Conservation (phyloP, 2,329 filamentous ascomycete species). For the Alternaria atra region DNA sequence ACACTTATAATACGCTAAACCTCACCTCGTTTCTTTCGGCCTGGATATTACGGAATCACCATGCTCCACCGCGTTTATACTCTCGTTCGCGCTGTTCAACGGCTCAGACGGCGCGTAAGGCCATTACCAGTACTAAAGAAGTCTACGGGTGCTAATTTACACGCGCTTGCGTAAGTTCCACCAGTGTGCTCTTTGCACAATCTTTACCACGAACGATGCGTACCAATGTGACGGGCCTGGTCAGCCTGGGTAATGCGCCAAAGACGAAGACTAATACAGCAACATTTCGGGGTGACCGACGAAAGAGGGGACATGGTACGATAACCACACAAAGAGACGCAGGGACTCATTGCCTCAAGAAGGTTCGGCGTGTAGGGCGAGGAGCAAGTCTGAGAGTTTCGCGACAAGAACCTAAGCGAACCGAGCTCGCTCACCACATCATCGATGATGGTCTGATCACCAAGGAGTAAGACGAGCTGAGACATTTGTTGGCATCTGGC, state of each 20-base stretch:
- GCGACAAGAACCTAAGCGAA: conserved; percentile 4
- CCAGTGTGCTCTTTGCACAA: conserved; percentile 1
- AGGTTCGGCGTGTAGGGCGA: neutral
- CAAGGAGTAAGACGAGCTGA: conserved; percentile 5
- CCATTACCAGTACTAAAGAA: neutral
- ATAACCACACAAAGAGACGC: neutral
- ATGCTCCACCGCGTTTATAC: conserved; percentile 3
- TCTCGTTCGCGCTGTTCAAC: neutral
- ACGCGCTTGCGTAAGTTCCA: neutral
- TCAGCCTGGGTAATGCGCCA: neutral
- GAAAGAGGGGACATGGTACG: conserved; percentile 1
- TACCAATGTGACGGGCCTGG: neutral
- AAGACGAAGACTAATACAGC: neutral
- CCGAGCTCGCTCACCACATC: neutral
- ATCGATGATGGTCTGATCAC: conserved; percentile 1
- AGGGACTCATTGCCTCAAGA: conserved; percentile 1
- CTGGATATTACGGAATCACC: neutral
- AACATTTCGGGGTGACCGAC: conserved; percentile 5
- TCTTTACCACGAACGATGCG: conserved; percentile 1
- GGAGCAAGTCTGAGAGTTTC: neutral
- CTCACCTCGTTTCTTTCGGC: conserved; percentile 1
- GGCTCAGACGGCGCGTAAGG: neutral
- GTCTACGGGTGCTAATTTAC: neutral
- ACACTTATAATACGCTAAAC: conserved; percentile 2
- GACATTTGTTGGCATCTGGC: neutral